phyloP scores from a whole-genome alignment of 2,329 filamentous ascomycete species.

The Fusarium multiceps region DNA sequence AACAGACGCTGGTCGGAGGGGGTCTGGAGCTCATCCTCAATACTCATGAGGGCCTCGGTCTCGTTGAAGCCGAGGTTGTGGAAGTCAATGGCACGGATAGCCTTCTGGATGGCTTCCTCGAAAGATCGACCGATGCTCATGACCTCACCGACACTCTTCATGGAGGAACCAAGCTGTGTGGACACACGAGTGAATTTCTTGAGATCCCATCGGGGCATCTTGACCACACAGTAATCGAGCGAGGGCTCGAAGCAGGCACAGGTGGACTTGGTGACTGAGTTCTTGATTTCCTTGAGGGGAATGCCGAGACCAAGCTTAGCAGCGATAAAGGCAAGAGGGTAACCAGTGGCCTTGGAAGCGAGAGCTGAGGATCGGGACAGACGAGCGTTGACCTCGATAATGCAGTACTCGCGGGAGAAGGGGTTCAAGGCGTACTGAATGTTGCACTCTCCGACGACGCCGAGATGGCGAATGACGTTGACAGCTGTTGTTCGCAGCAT shows the following conservation, averaged over 20 bases:
- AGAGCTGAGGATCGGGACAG: constrained; percentile 94
- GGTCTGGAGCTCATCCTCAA: constrained; percentile 95
- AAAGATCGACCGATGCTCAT: constrained; percentile 98
- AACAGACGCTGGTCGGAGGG: constrained; percentile 97
- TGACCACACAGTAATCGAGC: constrained; percentile 96
- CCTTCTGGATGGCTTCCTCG: constrained; percentile 98
- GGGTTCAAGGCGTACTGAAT: constrained; percentile 98
- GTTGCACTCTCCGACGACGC: constrained; percentile 98
- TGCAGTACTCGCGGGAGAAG: constrained; percentile 95
- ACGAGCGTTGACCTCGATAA: constrained; percentile 98
- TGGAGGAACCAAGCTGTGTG: constrained; percentile 93
- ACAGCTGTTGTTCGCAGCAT: constrained; percentile 98
- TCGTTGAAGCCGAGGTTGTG: constrained; percentile 96
- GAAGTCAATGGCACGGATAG: constrained; percentile 93
- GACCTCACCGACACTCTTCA: constrained; percentile 99
- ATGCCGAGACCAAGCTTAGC: constrained; percentile 96
- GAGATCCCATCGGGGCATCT: constrained; percentile 98
- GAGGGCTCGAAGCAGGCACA: constrained; percentile 99
- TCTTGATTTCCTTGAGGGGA: constrained; percentile 94
- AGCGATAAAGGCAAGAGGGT: constrained; percentile 94
- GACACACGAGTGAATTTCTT: constrained; percentile 99
- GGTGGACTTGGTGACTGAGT: constrained; percentile 94
- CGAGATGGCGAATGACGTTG: constrained; percentile 95
- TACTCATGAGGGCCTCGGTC: constrained; percentile 91
- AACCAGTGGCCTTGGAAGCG: constrained; percentile 96